Conservation (phyloP, 495 filamentous ascomycete genomes). For the Hypoxylon lienhwacheense region DNA sequence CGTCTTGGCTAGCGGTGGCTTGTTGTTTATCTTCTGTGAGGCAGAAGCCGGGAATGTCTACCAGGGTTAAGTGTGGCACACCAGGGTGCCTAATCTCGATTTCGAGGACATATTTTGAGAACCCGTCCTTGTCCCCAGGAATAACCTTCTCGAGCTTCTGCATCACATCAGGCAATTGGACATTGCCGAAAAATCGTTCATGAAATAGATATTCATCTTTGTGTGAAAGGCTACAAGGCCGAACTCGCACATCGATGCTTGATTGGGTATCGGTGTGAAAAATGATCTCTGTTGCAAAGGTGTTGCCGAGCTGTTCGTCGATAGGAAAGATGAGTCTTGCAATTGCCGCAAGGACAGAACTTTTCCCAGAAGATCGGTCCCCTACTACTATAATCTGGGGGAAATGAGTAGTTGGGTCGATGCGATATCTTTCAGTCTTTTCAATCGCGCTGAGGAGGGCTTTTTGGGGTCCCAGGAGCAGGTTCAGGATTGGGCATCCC, state of each 20-base stretch:
- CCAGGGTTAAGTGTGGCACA: conserved; percentile 63
- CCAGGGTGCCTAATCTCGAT: conserved; percentile 64
- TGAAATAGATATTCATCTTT: conserved; percentile 18
- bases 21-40: conserved; percentile 49
- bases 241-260: conserved; percentile 33
- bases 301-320: conserved; percentile 66
- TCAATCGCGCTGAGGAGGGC: conserved; percentile 56
- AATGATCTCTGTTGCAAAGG: conserved; percentile 66
- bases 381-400: conserved; percentile 77
- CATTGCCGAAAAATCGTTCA: conserved; percentile 40
- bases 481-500: conserved; percentile 24
- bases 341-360: conserved; percentile 73
- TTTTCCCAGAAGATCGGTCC: conserved; percentile 72
- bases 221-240: conserved; percentile 34
- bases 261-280: conserved; percentile 45
- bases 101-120: conserved; percentile 64
- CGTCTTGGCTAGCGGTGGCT: conserved; percentile 44
- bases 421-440: conserved; percentile 50
- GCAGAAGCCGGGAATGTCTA: conserved; percentile 68
- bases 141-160: conserved; percentile 45
- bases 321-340: conserved; percentile 68
- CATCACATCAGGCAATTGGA: conserved; percentile 51
- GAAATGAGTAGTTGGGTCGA: conserved; percentile 55
- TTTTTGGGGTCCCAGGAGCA: conserved; percentile 34
- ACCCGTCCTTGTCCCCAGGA: conserved; percentile 39